These are phyloP conservation scores for Metarhizium sp. DNA, from an alignment of 2,329 filamentous ascomycete genomes.

Conservation along the genomic window DNA sequence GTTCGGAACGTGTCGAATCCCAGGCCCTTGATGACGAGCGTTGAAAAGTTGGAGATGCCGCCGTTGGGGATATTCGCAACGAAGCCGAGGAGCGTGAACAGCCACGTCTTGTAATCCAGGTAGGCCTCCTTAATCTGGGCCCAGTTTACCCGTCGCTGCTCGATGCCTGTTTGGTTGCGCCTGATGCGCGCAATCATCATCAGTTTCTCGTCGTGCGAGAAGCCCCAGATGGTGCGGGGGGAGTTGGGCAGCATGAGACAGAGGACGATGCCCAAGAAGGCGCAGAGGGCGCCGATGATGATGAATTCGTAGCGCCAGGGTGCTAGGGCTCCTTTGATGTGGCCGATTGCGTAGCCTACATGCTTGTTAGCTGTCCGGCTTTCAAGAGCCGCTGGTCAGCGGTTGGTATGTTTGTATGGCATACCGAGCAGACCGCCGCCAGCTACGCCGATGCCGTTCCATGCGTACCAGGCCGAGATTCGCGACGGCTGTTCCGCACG, in stretches of 20 bases:
- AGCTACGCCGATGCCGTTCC: constrained; percentile 50
- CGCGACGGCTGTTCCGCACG: constrained; percentile 27
- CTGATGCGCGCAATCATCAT: constrained; percentile 45
- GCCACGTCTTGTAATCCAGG: constrained; percentile 47
- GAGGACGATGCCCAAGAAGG: constrained; percentile 50
- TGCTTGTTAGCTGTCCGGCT: neutral
- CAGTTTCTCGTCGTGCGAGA: constrained; percentile 40
- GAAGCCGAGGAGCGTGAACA: constrained; percentile 45
- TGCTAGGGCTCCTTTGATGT: constrained; percentile 44
- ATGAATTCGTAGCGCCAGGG: constrained; percentile 62
- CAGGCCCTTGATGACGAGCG: constrained; percentile 50
- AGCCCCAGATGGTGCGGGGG: constrained; percentile 42
- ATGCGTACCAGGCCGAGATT: constrained; percentile 43
- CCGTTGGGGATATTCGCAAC: constrained; percentile 48
- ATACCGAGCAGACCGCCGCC: constrained; percentile 38
- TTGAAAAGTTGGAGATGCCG: constrained; percentile 50
- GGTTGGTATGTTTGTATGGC: too few relatives aligned
- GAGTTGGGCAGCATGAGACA: constrained; percentile 47
- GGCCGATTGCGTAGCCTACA: constrained; percentile 46
- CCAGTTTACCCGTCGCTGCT: constrained; percentile 45
- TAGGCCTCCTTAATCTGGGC: constrained; percentile 47
- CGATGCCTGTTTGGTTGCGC: constrained; percentile 49
- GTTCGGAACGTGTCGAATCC: constrained; percentile 35
- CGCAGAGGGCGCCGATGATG: constrained; percentile 49
- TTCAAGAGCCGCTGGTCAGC: neutral